Evolutionary conservation across 495 filamentous ascomycete genomes (phyloP), one percentile per base, ranked within the genome.

Genomic region (Neurospora sp.): DNA sequence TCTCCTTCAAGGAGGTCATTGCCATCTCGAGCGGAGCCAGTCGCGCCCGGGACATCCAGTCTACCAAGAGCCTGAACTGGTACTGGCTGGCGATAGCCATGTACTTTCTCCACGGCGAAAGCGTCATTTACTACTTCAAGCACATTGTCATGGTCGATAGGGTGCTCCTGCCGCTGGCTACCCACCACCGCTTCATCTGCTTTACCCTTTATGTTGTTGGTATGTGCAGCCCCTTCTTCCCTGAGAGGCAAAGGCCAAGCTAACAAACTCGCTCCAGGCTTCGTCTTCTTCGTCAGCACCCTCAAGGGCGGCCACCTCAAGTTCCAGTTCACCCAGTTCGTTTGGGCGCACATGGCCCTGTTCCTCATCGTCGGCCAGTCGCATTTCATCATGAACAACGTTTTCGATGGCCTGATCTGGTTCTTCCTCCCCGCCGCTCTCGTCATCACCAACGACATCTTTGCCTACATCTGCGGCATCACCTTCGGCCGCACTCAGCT

Each of bases 321-420:
- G 79, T 98, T 98, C 85, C 96, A 99, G 82, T 99, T 99, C 84
- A 95, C 94, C 53, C 95, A 99, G 79, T 99, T 98, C 79, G 96
- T 93, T 68, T 98, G 96, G 96, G 97, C 96, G 3, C 96, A 99
- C 81, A 98, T 99, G 93, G 96, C 96, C 2, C 88, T 99, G 40
- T 98, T 97, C 85, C 84, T 99, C 78, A 98, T 99, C 76, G 94
- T 98, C 35, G 93, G 97, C 14, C 96, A 99, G 81, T 94, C 96
- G 31, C 96, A 99, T 82, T 99, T 99, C 79, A 93, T 99, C 82
- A 98, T 99, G 92, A 98, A 99, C 86, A 99, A 98, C 83, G 91
- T 98, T 73, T 95, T 99, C 81, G 96, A 99, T 84, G 96, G 96
- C 82, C 94, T 99, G 93, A 96, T 99, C 80, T 99, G 96, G 96